Conservation (phyloP, 305 asterid species). For the Fraxinus albicans region DNA sequence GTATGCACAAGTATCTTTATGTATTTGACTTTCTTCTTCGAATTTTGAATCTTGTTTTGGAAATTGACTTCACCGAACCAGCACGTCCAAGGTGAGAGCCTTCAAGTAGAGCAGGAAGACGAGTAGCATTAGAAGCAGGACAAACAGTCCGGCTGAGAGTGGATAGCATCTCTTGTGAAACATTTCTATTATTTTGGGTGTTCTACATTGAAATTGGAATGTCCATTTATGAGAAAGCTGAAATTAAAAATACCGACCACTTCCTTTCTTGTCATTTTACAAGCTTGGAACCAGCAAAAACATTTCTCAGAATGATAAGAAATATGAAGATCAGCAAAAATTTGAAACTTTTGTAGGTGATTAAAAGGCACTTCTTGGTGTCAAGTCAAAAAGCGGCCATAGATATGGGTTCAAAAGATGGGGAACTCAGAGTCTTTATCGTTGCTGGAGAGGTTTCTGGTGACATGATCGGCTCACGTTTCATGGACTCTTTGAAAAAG, state of each 20-base stretch:
- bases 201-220: not conserved
- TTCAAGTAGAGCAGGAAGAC: too few species aligned
- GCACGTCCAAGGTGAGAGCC: too few species aligned
- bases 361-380: slow-evolving; percentile 41
- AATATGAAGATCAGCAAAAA: slow-evolving; percentile 25
- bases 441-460: slow-evolving; percentile 99
- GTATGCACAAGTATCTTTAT: not conserved
- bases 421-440: slow-evolving; percentile 81
- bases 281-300: not conserved
- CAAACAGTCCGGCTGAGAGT: not conserved
- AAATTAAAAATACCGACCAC: not conserved
- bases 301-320: slow-evolving; percentile 27
- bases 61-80: too few species aligned
- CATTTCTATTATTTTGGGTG: not conserved
- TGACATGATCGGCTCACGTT: slow-evolving; percentile 73
- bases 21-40: not conserved
- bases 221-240: not conserved
- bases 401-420: slow-evolving; percentile 66
- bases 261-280: not conserved
- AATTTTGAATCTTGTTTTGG: too few species aligned
- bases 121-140: too few species aligned
- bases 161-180: not conserved
- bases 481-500: slow-evolving; percentile 63
- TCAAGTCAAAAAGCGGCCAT: slow-evolving; percentile 37
- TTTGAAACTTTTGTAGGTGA: slow-evolving; percentile 25